Percentiles rank a stretch among this genome's conserved stretches.
Conservation (phyloP, 2,329 filamentous ascomycete genomes). For the Diaporthe ampelina region DNA sequence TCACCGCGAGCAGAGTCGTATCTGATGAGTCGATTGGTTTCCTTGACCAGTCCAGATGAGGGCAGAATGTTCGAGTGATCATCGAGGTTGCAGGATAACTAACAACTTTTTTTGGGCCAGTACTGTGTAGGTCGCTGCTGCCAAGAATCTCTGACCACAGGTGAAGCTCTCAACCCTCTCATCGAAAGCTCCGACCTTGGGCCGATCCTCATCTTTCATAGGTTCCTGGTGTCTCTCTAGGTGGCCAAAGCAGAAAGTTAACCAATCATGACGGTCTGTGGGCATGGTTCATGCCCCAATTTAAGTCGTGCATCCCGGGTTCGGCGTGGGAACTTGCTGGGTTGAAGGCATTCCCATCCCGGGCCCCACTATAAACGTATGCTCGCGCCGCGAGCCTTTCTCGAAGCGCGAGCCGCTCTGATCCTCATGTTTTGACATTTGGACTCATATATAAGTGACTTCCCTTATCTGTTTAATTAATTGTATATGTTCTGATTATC, state of each 20-base stretch:
- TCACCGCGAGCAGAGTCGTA: not conserved
- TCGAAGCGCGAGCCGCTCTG: slow-evolving; percentile 32
- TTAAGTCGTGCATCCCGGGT: not conserved
- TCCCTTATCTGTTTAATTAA: not conserved
- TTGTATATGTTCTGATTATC: not conserved
- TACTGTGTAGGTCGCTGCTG: not conserved
- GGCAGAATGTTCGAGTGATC: slow-evolving; percentile 6
- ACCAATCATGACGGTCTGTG: slow-evolving; percentile 17
- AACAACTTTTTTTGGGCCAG: not conserved
- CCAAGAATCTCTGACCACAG: slow-evolving; percentile 27
- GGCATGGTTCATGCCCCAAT: not conserved
- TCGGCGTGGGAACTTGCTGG: slow-evolving; percentile 18
- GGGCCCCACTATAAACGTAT: slow-evolving; percentile 4
- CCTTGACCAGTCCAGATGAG: not conserved
- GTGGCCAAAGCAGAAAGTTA: not conserved
- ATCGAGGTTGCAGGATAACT: not conserved
- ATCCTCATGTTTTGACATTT: not conserved
- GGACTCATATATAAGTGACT: slow-evolving; percentile 35
- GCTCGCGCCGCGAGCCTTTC: slow-evolving; percentile 34
- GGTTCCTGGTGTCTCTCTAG: not conserved
- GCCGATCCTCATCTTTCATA: slow-evolving; percentile 21
- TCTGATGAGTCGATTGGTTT: not conserved
- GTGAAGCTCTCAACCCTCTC: slow-evolving; percentile 16
- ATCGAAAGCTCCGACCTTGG: slow-evolving; percentile 3
- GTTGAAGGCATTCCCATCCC: slow-evolving; percentile 36